A percentile compares a stretch with the other conserved stretches of the same genome.
phyloP scores from a whole-genome alignment of 805 yeast species.

The Cyberlindnera xylosilytica region DNA sequence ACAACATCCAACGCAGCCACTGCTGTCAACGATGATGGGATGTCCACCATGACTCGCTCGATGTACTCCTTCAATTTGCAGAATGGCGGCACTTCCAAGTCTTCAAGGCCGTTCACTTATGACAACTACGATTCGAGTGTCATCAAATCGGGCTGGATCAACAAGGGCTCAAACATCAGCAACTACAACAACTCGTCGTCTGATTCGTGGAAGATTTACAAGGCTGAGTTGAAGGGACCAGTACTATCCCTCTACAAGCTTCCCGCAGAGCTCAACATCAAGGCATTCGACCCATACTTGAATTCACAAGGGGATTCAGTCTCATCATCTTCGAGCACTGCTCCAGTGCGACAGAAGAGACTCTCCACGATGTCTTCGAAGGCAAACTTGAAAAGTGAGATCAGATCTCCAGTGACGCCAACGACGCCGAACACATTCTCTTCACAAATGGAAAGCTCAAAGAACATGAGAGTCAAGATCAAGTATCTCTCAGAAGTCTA shows the following conservation, averaged over 20 bases:
- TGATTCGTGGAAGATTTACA: slow-evolving; percentile 41
- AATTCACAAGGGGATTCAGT: slow-evolving; percentile 6
- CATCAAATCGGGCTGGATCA: slow-evolving; percentile 60
- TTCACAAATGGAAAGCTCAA: slow-evolving; percentile 3
- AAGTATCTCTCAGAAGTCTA: slow-evolving; percentile 40
- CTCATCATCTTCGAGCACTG: not conserved
- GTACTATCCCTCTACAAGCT: slow-evolving; percentile 58
- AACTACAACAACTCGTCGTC: slow-evolving; percentile 22
- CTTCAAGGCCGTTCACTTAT: slow-evolving; percentile 21
- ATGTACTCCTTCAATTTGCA: slow-evolving; percentile 10
- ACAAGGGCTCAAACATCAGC: slow-evolving; percentile 38
- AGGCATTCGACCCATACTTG: slow-evolving; percentile 34
- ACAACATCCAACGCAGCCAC: slow-evolving; percentile 7
- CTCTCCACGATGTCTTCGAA: slow-evolving; percentile 24
- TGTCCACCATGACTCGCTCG: slow-evolving; percentile 14
- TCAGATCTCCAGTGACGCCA: slow-evolving; percentile 16
- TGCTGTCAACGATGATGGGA: slow-evolving; percentile 6
- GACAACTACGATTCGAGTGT: slow-evolving; percentile 37
- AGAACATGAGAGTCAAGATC: slow-evolving; percentile 18
- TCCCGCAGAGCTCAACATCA: slow-evolving; percentile 45
- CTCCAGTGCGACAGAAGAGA: slow-evolving; percentile 27
- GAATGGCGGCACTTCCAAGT: slow-evolving; percentile 8
- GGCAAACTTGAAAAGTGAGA: slow-evolving; percentile 17
- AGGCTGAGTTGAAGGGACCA: slow-evolving; percentile 72
- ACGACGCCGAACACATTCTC: not conserved